phyloP scores from a whole-genome alignment of 2,329 filamentous ascomycete genomes.

The Rhynchosporium agropyri region DNA sequence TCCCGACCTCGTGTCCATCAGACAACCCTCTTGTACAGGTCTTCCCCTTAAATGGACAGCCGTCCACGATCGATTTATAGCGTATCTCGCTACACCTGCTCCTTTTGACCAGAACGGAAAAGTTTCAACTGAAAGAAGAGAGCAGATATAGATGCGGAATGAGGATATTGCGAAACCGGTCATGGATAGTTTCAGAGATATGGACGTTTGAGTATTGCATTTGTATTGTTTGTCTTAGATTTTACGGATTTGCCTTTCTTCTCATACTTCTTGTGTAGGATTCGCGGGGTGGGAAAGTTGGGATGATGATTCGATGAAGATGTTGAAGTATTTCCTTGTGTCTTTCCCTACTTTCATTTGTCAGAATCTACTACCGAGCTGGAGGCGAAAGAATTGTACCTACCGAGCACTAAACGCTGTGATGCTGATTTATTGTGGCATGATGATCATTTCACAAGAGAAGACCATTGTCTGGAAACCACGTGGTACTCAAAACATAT shows the following conservation, averaged over 20 bases:
- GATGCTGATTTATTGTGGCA: background rate
- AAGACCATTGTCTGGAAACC: background rate
- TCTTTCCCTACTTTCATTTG: background rate
- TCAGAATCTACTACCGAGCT: background rate
- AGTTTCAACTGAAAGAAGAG: slow-evolving; percentile 30
- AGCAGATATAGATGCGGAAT: slow-evolving; percentile 30
- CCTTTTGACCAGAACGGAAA: slow-evolving; percentile 32
- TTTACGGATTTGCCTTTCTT: background rate
- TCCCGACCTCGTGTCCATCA: slow-evolving; percentile 25
- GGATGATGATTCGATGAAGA: background rate
- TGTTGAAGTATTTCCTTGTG: no score
- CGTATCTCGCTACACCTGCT: slow-evolving; percentile 38
- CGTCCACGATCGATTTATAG: slow-evolving; percentile 38
- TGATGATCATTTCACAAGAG: background rate
- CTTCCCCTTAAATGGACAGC: slow-evolving; percentile 33
- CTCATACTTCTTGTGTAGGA: background rate
- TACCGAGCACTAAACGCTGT: no score
- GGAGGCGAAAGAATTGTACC: no score
- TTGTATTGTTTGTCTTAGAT: background rate
- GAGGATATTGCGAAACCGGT: slow-evolving; percentile 31
- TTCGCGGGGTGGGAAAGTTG: background rate
- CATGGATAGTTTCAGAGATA: slow-evolving; percentile 30
- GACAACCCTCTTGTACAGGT: slow-evolving; percentile 29
- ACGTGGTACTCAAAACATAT: background rate
- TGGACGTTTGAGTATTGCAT: slow-evolving; percentile 27